Evolutionary conservation across 345 rosid species (phyloP).

Genomic region (Syzygium aromaticum): DNA sequence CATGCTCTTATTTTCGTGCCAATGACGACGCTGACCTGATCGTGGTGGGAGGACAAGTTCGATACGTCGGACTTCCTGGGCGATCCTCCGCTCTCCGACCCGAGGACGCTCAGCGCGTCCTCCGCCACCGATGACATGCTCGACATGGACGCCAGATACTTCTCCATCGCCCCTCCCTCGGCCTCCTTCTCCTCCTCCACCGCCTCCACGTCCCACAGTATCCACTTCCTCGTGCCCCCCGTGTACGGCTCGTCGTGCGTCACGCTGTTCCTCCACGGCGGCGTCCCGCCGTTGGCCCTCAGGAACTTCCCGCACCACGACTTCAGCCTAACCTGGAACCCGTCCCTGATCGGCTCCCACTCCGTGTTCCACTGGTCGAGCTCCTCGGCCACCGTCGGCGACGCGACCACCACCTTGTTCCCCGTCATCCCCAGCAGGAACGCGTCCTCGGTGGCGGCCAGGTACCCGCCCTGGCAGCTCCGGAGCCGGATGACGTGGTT

Average conservation of each 20-base stretch:
- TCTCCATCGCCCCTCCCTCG: constrained; percentile 24
- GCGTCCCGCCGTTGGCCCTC: constrained; percentile 81
- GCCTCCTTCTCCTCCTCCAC: constrained; percentile 21
- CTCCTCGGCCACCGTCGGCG: constrained; percentile 23
- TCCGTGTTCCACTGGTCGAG: constrained; percentile 44
- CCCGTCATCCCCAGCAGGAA: constrained; percentile 89
- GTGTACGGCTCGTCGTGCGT: constrained; percentile 77
- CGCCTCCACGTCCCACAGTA: constrained; percentile 70
- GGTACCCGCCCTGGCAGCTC: constrained; percentile 53
- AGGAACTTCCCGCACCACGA: constrained; percentile 67
- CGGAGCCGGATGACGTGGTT: constrained; percentile 32
- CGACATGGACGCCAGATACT: constrained; percentile 49
- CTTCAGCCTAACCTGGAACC: constrained; percentile 48
- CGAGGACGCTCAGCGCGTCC: constrained; percentile 16
- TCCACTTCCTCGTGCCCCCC: constrained; percentile 54
- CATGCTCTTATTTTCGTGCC: not conserved
- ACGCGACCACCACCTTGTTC: constrained; percentile 46
- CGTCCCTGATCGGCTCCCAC: constrained; percentile 26
- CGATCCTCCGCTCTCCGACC: not conserved
- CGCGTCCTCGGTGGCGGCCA: constrained; percentile 56
- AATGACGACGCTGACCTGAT: not conserved
- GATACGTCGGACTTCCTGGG: not conserved
- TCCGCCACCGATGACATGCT: constrained; percentile 37
- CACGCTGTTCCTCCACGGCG: constrained; percentile 87
- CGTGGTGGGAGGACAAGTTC: not conserved